Evolutionary conservation across 768 basidiomycete species (phyloP).

Genomic region (Xerocomus potaroensis): DNA sequence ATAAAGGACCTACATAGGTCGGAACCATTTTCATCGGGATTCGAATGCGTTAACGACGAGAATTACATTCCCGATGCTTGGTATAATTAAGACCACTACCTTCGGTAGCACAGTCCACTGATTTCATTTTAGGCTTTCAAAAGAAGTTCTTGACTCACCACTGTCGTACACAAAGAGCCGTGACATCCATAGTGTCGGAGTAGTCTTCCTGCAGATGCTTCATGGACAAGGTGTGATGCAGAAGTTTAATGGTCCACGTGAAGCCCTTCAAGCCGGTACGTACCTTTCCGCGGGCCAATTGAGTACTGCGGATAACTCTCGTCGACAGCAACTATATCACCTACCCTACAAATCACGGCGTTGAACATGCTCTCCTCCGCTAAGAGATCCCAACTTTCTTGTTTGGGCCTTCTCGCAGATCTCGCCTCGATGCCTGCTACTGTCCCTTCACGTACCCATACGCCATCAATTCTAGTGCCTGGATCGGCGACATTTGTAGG

Average conservation of each 20-base stretch:
- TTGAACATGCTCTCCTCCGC: conserved; percentile 55
- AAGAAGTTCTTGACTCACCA: conserved; percentile 75
- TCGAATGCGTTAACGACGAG: conserved; percentile 16
- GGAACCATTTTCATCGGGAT: conserved; percentile 58
- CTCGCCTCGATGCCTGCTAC: conserved; percentile 42
- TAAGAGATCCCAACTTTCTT: conserved; percentile 55
- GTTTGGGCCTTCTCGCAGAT: conserved; percentile 54
- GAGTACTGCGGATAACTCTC: background rate
- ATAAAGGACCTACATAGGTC: conserved; percentile 81
- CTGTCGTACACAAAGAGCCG: conserved; percentile 72
- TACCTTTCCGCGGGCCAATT: background rate
- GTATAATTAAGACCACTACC: conserved; percentile 5
- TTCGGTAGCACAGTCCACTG: background rate
- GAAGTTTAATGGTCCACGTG: conserved; percentile 49
- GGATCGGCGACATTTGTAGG: conserved; percentile 49
- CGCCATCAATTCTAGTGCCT: conserved; percentile 18
- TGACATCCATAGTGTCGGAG: conserved; percentile 79
- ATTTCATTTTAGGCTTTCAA: conserved; percentile 52
- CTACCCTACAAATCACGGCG: conserved; percentile 46
- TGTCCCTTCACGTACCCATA: conserved; percentile 11
- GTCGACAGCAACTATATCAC: conserved; percentile 49
- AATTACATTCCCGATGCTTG: conserved; percentile 28
- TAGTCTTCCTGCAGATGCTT: conserved; percentile 82
- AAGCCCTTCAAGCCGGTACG: conserved; percentile 54
- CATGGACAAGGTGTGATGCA: conserved; percentile 66